A percentile compares a stretch with the other conserved stretches of the same genome.
Evolutionary conservation across 164 flowering plant species (phyloP).

Genomic region (Chloranthus sessilifolius): DNA sequence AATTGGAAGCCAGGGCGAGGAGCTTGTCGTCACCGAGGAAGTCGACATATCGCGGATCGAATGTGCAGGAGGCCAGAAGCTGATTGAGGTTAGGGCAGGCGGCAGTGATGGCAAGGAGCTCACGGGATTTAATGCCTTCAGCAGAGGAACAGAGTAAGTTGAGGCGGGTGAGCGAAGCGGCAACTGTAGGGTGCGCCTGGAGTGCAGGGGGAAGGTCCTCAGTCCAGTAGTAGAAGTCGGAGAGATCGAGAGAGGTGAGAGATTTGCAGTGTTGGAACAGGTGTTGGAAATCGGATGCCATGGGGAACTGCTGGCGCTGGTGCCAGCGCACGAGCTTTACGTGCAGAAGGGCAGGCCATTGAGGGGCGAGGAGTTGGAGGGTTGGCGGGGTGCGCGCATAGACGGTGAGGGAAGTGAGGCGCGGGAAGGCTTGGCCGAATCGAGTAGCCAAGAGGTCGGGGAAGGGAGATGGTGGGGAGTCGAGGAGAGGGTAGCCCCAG

Average conservation of each 20-base stretch:
- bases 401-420: conserved; percentile 44
- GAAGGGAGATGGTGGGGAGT: conserved; percentile 22
- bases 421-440: conserved; percentile 56
- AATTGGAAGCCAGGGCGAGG: conserved; percentile 41
- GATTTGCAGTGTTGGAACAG: conserved; percentile 29
- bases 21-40: conserved; percentile 68
- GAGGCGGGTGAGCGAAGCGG: conserved; percentile 32
- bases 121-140: conserved; percentile 67
- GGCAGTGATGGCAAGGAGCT: conserved; percentile 43
- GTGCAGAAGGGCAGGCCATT: conserved; percentile 39
- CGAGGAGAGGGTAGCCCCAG: conserved; percentile 56
- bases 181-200: conserved; percentile 24
- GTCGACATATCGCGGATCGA: conserved; percentile 78
- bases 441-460: conserved; percentile 44
- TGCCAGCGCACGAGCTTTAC: conserved; percentile 89
- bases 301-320: conserved; percentile 38
- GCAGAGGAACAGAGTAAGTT: conserved; percentile 47
- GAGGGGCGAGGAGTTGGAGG: conserved; percentile 39
- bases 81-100: conserved; percentile 52
- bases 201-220: conserved; percentile 74
- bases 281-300: conserved; percentile 54
- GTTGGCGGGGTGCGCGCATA: conserved; percentile 52
- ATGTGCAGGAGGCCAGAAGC: conserved; percentile 52
- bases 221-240: conserved; percentile 79
- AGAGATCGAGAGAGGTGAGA: conserved; percentile 51